Evolutionary conservation across 495 filamentous ascomycete species (phyloP).

Genomic region (Filosporella fistucella): DNA sequence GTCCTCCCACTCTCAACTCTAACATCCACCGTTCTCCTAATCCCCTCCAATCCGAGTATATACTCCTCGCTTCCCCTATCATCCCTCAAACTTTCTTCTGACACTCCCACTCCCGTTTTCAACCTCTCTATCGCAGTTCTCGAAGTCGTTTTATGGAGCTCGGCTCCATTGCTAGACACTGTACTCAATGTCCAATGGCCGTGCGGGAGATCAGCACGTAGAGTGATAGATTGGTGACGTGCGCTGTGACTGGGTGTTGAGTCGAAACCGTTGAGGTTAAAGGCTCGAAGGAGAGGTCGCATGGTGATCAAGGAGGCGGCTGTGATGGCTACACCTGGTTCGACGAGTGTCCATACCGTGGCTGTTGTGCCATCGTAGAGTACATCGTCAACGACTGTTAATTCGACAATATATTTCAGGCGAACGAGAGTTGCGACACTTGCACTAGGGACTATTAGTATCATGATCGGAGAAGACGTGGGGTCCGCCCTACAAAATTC

Average conservation of each 20-base stretch:
- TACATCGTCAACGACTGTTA: slow-evolving; percentile 30
- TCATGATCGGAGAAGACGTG: background rate
- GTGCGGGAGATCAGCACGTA: background rate
- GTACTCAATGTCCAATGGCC: background rate
- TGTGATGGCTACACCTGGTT: slow-evolving; percentile 38
- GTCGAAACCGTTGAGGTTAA: slow-evolving; percentile 30
- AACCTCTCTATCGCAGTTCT: background rate
- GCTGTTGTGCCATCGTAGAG: slow-evolving; percentile 31
- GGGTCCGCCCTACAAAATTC: slow-evolving; percentile 27
- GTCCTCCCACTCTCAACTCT: background rate
- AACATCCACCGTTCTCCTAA: slow-evolving; percentile 7
- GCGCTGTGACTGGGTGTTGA: background rate
- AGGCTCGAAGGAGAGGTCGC: slow-evolving; percentile 33
- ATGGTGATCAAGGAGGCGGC: slow-evolving; percentile 36
- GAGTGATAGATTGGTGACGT: background rate
- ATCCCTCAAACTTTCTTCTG: background rate
- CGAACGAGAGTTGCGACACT: slow-evolving; percentile 36
- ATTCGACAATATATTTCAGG: slow-evolving; percentile 30
- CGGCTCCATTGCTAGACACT: background rate
- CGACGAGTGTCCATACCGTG: slow-evolving; percentile 39
- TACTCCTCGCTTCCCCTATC: background rate
- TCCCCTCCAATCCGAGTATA: background rate
- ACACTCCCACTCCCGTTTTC: background rate
- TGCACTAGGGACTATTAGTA: slow-evolving; percentile 19
- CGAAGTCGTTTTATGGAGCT: background rate